Conservation (phyloP, 352 stramenopile species). For the Phytophthora brassicae region DNA sequence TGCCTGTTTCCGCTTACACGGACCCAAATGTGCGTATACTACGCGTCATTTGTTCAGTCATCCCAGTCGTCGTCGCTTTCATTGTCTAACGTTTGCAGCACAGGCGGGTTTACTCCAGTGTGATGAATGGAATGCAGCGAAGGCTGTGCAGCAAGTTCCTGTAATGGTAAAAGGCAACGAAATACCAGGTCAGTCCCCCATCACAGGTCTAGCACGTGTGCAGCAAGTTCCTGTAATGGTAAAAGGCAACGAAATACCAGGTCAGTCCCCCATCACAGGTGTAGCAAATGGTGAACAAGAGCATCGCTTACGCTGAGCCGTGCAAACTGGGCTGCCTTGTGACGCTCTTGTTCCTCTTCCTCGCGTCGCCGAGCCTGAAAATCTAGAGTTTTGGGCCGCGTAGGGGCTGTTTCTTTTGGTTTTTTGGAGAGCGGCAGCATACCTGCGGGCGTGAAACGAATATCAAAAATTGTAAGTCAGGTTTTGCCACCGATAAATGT, state of each 20-base stretch:
- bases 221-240: conserved; percentile 46
- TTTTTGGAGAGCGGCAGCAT: conserved; percentile 73
- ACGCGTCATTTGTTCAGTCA: conserved; percentile 45
- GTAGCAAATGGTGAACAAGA: background rate
- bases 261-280: conserved; percentile 5
- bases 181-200: conserved; percentile 6
- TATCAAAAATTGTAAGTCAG: background rate
- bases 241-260: conserved; percentile 10
- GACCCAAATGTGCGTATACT: background rate
- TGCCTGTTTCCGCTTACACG: background rate
- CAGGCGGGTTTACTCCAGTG: conserved; percentile 13
- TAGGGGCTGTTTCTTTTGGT: conserved; percentile 32
- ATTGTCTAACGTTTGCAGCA: conserved; percentile 22
- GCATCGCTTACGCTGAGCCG: conserved; percentile 58
- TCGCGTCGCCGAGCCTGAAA: conserved; percentile 62
- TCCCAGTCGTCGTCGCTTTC: conserved; percentile 86
- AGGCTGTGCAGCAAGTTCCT: conserved; percentile 68
- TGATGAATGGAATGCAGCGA: conserved; percentile 65
- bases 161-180: conserved; percentile 5
- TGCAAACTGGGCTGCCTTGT: conserved; percentile 66
- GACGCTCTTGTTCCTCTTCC: conserved; percentile 64
- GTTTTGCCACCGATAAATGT: no score
- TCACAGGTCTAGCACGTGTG: conserved; percentile 43
- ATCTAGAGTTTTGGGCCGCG: conserved; percentile 62
- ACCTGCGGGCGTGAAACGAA: conserved; percentile 22